Evolutionary conservation across 139 green algal genomes (phyloP).

Genomic region (Coccomyxa sp.): DNA sequence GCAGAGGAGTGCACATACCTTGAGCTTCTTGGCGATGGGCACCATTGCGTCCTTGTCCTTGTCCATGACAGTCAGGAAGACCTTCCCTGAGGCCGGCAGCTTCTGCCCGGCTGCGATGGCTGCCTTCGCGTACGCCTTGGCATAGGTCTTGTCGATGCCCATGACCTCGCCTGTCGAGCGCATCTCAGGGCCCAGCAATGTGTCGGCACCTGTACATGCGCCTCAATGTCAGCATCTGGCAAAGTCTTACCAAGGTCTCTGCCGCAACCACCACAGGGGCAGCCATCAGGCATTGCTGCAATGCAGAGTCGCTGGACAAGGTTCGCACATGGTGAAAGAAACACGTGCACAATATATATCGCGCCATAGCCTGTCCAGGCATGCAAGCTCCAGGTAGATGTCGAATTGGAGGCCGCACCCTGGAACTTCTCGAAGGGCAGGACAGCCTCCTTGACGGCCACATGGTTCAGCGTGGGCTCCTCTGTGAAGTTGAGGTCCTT

Average conservation of each 20-base stretch:
- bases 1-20: constrained; percentile 4
- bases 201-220: constrained; percentile 65
- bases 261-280: no score
- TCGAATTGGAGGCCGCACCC: constrained; percentile 41
- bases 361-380: no score
- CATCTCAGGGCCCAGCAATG: constrained; percentile 98
- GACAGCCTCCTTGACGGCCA: constrained; percentile 98
- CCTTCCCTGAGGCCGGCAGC: constrained; percentile 71
- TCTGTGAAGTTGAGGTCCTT: constrained; percentile 82
- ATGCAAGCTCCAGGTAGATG: no score
- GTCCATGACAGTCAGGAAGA: constrained; percentile 96
- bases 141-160: constrained; percentile 89
- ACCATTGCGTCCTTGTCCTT: constrained; percentile 81
- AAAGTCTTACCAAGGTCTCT: no score
- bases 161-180: constrained; percentile 96
- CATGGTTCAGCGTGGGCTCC: constrained; percentile 81
- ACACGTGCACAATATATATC: no score
- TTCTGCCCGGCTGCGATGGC: constrained; percentile 87
- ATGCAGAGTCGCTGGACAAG: no score
- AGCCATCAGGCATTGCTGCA: no score
- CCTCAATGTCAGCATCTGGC: no score
- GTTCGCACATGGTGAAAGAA: no score
- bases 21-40: constrained; percentile 74
- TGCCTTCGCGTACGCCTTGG: constrained; percentile 94
- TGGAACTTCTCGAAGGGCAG: constrained; percentile 99